Conservation (phyloP, 768 basidiomycete species). For the Myochromella boudieri region DNA sequence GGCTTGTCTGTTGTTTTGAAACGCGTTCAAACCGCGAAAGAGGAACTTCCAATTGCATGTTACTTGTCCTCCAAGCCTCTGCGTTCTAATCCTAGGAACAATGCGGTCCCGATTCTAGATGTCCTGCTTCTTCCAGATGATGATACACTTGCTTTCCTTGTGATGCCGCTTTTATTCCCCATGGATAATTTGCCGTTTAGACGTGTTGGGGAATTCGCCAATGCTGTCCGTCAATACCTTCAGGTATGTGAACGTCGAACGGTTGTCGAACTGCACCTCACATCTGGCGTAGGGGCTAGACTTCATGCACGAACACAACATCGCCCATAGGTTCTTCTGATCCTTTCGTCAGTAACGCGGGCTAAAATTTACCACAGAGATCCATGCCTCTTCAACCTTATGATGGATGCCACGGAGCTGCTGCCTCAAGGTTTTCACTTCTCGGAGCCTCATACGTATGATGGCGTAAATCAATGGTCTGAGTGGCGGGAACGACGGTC, state of each 20-base stretch:
- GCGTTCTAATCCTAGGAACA: constrained; percentile 7
- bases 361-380: too few relatives aligned
- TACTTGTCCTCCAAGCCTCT: neutral
- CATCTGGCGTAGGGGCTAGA: neutral
- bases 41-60: constrained; percentile 6
- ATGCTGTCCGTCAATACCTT: constrained; percentile 10
- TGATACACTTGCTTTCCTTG: constrained; percentile 3
- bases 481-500: constrained; percentile 11
- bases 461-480: too few relatives aligned
- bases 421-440: too few relatives aligned
- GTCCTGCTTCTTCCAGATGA: constrained; percentile 11
- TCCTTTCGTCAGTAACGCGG: too few relatives aligned
- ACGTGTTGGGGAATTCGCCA: constrained; percentile 12
- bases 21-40: constrained; percentile 5
- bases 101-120: constrained; percentile 12
- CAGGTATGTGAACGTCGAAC: constrained; percentile 13
- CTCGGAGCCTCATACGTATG: too few relatives aligned
- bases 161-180: constrained; percentile 1
- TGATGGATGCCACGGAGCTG: too few relatives aligned
- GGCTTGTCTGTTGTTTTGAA: constrained; percentile 14
- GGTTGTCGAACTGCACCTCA: too few relatives aligned
- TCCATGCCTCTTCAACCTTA: too few relatives aligned
- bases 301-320: too few relatives aligned
- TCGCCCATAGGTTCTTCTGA: constrained; percentile 6
- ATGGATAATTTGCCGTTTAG: constrained; percentile 11